Evolutionary conservation across 2,329 filamentous ascomycete species (phyloP).

Genomic region (Colletotrichum coccodes): DNA sequence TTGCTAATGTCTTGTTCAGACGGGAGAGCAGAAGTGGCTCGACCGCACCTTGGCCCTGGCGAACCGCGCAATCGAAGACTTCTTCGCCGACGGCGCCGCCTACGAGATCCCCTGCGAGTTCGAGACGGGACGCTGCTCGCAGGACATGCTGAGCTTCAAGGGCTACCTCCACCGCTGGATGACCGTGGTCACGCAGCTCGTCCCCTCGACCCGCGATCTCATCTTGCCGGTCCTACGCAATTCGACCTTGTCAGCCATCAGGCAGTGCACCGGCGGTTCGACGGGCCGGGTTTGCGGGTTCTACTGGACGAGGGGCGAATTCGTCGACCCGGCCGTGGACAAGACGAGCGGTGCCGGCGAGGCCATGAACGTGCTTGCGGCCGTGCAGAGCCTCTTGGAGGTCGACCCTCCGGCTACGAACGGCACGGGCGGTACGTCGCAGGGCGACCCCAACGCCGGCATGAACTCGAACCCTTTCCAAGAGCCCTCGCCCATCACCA

Average conservation of each 20-base stretch:
- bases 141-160: slow-evolving; percentile 80
- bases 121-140: slow-evolving; percentile 65
- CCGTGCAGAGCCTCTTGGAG: slow-evolving; percentile 60
- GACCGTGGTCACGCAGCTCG: slow-evolving; percentile 67
- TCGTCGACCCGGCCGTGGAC: slow-evolving; percentile 57
- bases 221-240: slow-evolving; percentile 68
- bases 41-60: slow-evolving; percentile 61
- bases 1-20: slow-evolving; percentile 16
- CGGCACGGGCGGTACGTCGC: slow-evolving; percentile 61
- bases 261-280: slow-evolving; percentile 69
- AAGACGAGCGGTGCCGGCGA: slow-evolving; percentile 68
- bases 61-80: slow-evolving; percentile 54
- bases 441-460: slow-evolving; percentile 46
- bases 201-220: slow-evolving; percentile 63
- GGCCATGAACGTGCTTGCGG: slow-evolving; percentile 65
- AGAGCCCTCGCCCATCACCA: slow-evolving; percentile 47
- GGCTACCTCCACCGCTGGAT: slow-evolving; percentile 76
- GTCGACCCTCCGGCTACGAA: slow-evolving; percentile 54
- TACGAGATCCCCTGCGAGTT: slow-evolving; percentile 74
- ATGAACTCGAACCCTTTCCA: slow-evolving; percentile 19
- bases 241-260: slow-evolving; percentile 68
- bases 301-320: slow-evolving; percentile 64
- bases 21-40: slow-evolving; percentile 58
- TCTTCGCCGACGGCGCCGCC: slow-evolving; percentile 65
- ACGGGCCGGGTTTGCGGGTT: slow-evolving; percentile 70